Conservation (phyloP, 768 basidiomycete species). For the Plicaturopsis crispa region DNA sequence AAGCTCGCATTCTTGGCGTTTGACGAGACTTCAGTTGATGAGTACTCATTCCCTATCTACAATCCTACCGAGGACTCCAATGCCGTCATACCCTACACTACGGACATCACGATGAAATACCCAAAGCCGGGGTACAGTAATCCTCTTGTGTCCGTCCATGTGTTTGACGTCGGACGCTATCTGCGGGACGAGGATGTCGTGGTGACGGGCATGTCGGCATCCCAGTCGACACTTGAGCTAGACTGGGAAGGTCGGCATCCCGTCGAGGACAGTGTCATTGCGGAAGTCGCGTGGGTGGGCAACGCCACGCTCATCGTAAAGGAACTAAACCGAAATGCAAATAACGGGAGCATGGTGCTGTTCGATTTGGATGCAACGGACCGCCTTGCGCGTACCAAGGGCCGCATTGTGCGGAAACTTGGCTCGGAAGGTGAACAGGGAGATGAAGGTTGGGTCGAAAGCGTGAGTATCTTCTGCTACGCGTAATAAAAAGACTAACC, state of each 20-base stretch:
- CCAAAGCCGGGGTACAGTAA: constrained; percentile 90
- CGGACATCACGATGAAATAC: constrained; percentile 58
- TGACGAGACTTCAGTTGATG: constrained; percentile 84
- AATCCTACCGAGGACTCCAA: constrained; percentile 72
- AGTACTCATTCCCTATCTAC: constrained; percentile 86
- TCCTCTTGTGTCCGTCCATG: constrained; percentile 73
- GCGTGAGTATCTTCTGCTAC: constrained; percentile 38
- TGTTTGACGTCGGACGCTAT: constrained; percentile 70
- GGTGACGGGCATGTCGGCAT: constrained; percentile 21
- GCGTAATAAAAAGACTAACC: no score
- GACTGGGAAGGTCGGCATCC: constrained; percentile 59
- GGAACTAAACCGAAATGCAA: constrained; percentile 80
- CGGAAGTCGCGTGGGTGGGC: constrained; percentile 86
- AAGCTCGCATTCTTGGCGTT: constrained; percentile 76
- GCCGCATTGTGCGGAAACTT: constrained; percentile 63
- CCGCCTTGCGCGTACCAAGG: constrained; percentile 20
- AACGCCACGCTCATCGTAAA: constrained; percentile 69
- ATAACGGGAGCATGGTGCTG: constrained; percentile 70
- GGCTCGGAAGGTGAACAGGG: constrained; percentile 81
- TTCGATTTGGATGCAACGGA: constrained; percentile 46
- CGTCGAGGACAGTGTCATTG: constrained; percentile 59
- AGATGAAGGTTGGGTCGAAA: constrained; percentile 93
- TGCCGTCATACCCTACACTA: constrained; percentile 73
- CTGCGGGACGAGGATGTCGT: constrained; percentile 25
- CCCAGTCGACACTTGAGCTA: constrained; percentile 45